Conservation (phyloP, 106 monocot genomes). For the Apostasia ramifera region DNA sequence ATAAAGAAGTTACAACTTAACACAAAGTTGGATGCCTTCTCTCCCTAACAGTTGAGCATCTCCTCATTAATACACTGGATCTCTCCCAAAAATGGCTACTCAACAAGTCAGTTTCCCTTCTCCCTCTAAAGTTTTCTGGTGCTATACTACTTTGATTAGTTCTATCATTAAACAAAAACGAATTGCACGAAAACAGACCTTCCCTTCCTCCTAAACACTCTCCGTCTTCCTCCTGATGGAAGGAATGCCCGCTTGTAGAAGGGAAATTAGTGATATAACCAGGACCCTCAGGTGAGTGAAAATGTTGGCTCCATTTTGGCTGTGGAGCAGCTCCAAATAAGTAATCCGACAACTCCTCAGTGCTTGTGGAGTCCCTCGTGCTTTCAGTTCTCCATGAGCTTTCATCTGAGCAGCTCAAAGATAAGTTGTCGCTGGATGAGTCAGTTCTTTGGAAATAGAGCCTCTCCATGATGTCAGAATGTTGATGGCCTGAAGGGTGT, state of each 20-base stretch:
- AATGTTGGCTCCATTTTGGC: slow-evolving; percentile 11
- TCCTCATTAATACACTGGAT: slow-evolving; percentile 6
- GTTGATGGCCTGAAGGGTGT: background rate
- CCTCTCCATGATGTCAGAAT: background rate
- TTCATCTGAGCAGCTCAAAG: slow-evolving; percentile 47
- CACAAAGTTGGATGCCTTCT: slow-evolving; percentile 14
- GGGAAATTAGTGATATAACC: slow-evolving; percentile 16
- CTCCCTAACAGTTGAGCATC: slow-evolving; percentile 7
- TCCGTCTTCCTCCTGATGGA: background rate
- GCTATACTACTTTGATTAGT: slow-evolving; percentile 28
- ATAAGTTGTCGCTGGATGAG: slow-evolving; percentile 41
- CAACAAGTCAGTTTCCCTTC: slow-evolving; percentile 17
- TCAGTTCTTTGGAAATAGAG: slow-evolving; percentile 9
- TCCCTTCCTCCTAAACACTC: background rate
- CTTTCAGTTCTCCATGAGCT: slow-evolving; percentile 52
- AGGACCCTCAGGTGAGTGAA: slow-evolving; percentile 19
- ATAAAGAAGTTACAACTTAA: background rate
- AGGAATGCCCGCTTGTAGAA: background rate
- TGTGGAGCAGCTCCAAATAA: slow-evolving; percentile 18
- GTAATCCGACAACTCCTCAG: slow-evolving; percentile 33
- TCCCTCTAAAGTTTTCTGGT: slow-evolving; percentile 20
- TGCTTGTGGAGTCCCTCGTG: slow-evolving; percentile 50
- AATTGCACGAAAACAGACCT: slow-evolving; percentile 19
- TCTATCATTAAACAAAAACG: slow-evolving; percentile 34
- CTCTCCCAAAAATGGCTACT: background rate